Evolutionary conservation across 1,139 yeast genomes (phyloP).

Genomic region (Scheffersomyces segobiensis): DNA sequence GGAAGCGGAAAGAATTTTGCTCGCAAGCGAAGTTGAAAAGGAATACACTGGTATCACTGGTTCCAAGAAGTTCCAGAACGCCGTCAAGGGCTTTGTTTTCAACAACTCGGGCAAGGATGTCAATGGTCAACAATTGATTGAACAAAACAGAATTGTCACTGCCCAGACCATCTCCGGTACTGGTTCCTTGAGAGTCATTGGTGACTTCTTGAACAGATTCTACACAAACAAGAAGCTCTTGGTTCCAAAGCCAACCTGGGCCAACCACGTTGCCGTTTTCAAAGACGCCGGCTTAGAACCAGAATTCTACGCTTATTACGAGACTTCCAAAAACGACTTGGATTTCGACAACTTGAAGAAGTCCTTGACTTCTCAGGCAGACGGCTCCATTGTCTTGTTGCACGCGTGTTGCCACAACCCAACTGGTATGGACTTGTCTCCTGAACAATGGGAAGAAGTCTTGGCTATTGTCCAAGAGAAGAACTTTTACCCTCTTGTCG

Average conservation of each 20-base stretch:
- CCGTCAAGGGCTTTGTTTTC: conserved; percentile 52
- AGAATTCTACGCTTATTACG: conserved; percentile 52
- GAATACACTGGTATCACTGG: conserved; percentile 61
- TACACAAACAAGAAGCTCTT: conserved; percentile 46
- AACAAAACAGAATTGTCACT: conserved; percentile 50
- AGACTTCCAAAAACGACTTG: conserved; percentile 52
- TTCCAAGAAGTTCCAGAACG: conserved; percentile 46
- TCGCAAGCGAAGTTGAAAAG: conserved; percentile 48
- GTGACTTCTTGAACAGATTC: conserved; percentile 53
- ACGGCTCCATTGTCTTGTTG: conserved; percentile 66
- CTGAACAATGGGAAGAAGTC: conserved; percentile 76
- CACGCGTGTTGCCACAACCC: conserved; percentile 98
- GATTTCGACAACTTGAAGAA: conserved; percentile 52
- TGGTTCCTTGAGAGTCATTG: conserved; percentile 58
- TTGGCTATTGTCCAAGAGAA: conserved; percentile 57
- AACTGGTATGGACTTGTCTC: conserved; percentile 87
- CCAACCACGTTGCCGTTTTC: conserved; percentile 65
- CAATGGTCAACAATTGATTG: conserved; percentile 48
- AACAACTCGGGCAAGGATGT: conserved; percentile 50
- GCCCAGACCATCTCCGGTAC: conserved; percentile 63
- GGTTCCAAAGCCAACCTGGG: conserved; percentile 76
- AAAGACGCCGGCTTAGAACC: conserved; percentile 49
- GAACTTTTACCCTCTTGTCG: conserved; percentile 72
- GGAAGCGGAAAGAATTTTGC: conserved; percentile 43
- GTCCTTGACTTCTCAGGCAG: conserved; percentile 41